Percentiles rank a stretch among this genome's conserved stretches.
Evolutionary conservation across 140 eudicot species (phyloP).

Genomic region (Artemisia princeps): DNA sequence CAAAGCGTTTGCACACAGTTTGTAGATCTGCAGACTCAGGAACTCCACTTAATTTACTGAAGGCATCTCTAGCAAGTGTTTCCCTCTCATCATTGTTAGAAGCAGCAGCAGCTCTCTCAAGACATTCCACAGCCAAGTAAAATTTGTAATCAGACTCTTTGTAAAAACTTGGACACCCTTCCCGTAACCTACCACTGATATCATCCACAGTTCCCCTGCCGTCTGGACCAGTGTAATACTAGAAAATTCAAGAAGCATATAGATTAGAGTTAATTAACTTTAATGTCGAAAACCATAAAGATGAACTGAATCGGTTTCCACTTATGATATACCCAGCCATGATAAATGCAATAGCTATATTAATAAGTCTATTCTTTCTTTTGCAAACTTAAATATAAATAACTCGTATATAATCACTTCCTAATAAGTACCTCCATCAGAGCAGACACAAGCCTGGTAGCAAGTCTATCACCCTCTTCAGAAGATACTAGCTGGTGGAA

Average conservation of each 20-base stretch:
- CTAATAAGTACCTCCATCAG: constrained; percentile 72
- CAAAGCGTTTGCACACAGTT: constrained; percentile 89
- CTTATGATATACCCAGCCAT: background rate
- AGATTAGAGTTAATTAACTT: too few species aligned
- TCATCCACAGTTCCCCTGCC: constrained; percentile 98
- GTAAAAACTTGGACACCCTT: constrained; percentile 91
- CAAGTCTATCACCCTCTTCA: constrained; percentile 87
- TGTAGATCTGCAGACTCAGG: constrained; percentile 97
- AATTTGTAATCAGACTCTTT: constrained; percentile 93
- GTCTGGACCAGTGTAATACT: constrained; percentile 33
- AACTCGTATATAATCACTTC: background rate
- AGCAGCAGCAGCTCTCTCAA: constrained; percentile 89
- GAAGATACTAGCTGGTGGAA: constrained; percentile 89
- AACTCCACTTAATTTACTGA: constrained; percentile 68
- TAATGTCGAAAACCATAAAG: background rate
- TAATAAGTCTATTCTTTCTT: too few species aligned
- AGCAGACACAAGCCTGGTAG: constrained; percentile 84
- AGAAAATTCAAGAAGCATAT: constrained; percentile 19
- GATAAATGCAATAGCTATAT: too few species aligned
- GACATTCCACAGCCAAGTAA: constrained; percentile 90
- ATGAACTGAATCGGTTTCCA: background rate
- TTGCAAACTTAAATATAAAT: too few species aligned
- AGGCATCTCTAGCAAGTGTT: constrained; percentile 85
- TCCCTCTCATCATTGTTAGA: constrained; percentile 65
- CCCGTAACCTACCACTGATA: constrained; percentile 76